Conservation (phyloP, 305 asterid species). For the Fraxinus sp. region DNA sequence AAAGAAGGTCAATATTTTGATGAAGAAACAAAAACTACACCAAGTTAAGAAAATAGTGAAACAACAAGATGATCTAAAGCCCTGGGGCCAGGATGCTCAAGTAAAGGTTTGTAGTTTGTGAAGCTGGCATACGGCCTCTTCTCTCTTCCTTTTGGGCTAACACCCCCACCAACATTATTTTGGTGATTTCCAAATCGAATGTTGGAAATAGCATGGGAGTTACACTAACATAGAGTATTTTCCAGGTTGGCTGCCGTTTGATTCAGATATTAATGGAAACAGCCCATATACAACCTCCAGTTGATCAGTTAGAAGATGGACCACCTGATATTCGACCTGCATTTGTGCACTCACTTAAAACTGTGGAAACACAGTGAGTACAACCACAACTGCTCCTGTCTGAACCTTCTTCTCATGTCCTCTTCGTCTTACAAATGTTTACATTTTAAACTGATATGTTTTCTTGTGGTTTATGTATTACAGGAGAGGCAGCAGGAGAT, state of each 20-base stretch:
- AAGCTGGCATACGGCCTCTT: slow-evolving; percentile 15
- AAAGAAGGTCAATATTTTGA: slow-evolving; percentile 65
- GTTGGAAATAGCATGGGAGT: no score
- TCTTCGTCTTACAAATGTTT: slow-evolving; percentile 11
- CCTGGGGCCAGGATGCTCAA: slow-evolving; percentile 93
- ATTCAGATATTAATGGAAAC: slow-evolving; percentile 77
- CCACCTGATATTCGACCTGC: slow-evolving; percentile 96
- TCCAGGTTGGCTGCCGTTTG: slow-evolving; percentile 88
- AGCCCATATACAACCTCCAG: slow-evolving; percentile 89
- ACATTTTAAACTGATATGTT: slow-evolving; percentile 10
- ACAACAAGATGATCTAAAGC: slow-evolving; percentile 57
- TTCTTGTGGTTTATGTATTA: slow-evolving; percentile 8
- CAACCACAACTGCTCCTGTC: slow-evolving; percentile 15
- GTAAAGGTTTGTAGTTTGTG: slow-evolving; percentile 52
- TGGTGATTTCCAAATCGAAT: slow-evolving; percentile 4
- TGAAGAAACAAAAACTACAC: slow-evolving; percentile 71
- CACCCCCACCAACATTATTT: background rate
- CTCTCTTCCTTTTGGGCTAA: background rate
- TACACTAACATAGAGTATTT: slow-evolving; percentile 12
- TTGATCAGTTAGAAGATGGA: slow-evolving; percentile 62
- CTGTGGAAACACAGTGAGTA: slow-evolving; percentile 77
- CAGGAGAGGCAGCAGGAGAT: slow-evolving; percentile 74
- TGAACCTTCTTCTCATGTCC: background rate
- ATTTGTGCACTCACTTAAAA: slow-evolving; percentile 72
- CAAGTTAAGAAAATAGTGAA: slow-evolving; percentile 67